Percentiles rank a stretch among this genome's conserved stretches.
Evolutionary conservation across 352 stramenopile species (phyloP).

Genomic region (Pythium utonaiense): DNA sequence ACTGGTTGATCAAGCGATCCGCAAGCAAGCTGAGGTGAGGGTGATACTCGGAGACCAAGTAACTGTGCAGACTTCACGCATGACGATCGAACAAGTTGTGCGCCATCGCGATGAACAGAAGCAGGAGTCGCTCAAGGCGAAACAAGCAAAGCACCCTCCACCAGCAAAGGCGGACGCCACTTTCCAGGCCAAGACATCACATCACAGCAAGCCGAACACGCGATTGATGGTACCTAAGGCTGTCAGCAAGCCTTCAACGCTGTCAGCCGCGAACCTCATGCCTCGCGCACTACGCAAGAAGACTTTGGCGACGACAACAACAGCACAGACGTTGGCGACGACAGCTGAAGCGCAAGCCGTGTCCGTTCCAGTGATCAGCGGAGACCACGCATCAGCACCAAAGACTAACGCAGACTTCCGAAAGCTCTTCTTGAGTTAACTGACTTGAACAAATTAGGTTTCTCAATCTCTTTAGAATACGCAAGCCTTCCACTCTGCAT

Average conservation of each 20-base stretch:
- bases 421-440: constrained; percentile 48
- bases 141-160: constrained; percentile 15
- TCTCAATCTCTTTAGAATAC: too few species aligned
- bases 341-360: neutral
- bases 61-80: constrained; percentile 50
- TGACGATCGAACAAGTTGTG: constrained; percentile 62
- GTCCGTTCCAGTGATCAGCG: constrained; percentile 5
- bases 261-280: constrained; percentile 42
- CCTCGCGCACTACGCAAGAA: constrained; percentile 45
- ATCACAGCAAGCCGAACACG: constrained; percentile 26
- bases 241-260: too few species aligned
- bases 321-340: neutral
- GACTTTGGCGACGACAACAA: constrained; percentile 3
- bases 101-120: constrained; percentile 45
- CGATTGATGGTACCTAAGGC: constrained; percentile 23
- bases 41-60: constrained; percentile 42
- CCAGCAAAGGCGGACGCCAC: neutral
- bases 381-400: constrained; percentile 6
- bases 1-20: constrained; percentile 30
- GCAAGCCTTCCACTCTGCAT: too few species aligned
- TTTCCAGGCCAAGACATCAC: constrained; percentile 14
- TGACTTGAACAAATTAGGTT: too few species aligned
- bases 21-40: constrained; percentile 30
- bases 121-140: constrained; percentile 33
- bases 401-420: constrained; percentile 78